A percentile compares a stretch with the other conserved stretches of the same genome.
These are phyloP conservation scores for Eucalyptus albens DNA, from an alignment of 345 rosid genomes.

Conservation along the genomic window DNA sequence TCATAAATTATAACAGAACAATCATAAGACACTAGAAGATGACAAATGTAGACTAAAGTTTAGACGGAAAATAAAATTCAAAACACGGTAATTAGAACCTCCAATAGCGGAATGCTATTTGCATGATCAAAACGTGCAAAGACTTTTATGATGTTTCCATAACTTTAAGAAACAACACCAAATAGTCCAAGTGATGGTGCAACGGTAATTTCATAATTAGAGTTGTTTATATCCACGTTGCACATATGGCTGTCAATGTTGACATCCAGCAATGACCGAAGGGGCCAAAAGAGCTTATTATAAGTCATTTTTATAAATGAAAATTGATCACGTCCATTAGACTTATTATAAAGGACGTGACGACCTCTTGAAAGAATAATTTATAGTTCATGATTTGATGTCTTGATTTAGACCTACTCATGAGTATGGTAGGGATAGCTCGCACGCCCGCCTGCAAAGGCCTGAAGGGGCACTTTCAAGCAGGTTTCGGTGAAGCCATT, in stretches of 20 bases:
- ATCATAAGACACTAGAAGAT: background rate
- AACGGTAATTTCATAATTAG: background rate
- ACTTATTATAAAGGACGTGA: background rate
- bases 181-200: background rate
- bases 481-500: background rate
- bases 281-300: background rate
- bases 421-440: fast-evolving
- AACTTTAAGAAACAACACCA: background rate
- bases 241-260: background rate
- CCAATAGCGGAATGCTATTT: background rate
- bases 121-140: background rate
- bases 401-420: background rate
- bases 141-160: background rate
- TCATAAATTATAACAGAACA: background rate
- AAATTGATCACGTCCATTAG: background rate
- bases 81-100: background rate
- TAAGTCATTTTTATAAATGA: background rate
- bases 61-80: too few species aligned
- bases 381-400: background rate
- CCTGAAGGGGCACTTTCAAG: background rate
- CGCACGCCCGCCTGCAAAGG: too few species aligned
- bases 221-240: background rate
- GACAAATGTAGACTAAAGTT: background rate
- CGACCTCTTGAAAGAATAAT: background rate
- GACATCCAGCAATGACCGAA: background rate